Evolutionary conservation across 2,329 filamentous ascomycete species (phyloP).

Genomic region (Nemania diffusa): DNA sequence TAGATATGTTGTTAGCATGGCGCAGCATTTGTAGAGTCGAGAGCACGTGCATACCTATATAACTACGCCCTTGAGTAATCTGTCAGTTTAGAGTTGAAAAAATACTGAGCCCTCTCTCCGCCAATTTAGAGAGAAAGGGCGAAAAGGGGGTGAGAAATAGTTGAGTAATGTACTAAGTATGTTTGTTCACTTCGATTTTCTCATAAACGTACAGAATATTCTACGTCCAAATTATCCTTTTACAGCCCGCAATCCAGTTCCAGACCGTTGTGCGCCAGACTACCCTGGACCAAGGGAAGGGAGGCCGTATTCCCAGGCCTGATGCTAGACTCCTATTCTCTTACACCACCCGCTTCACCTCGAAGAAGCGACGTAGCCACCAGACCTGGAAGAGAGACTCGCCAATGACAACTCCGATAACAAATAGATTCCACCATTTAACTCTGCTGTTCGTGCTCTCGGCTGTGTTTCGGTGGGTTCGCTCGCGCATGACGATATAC

Average conservation of each 20-base stretch:
- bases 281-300: slow-evolving; percentile 38
- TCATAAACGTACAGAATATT: slow-evolving; percentile 40
- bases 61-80: neutral
- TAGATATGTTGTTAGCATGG: slow-evolving; percentile 5
- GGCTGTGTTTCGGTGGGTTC: slow-evolving; percentile 96
- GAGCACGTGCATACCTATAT: neutral
- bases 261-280: slow-evolving; percentile 43
- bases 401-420: slow-evolving; percentile 86
- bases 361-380: slow-evolving; percentile 99
- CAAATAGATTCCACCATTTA: slow-evolving; percentile 99
- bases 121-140: neutral
- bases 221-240: slow-evolving; percentile 28
- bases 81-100: neutral
- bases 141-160: neutral
- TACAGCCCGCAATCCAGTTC: slow-evolving; percentile 37
- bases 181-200: slow-evolving; percentile 37
- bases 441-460: slow-evolving; percentile 97
- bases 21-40: neutral
- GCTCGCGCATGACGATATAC: slow-evolving; percentile 94
- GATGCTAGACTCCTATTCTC: slow-evolving; percentile 31
- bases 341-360: slow-evolving; percentile 78
- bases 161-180: slow-evolving; percentile 6
- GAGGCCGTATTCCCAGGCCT: slow-evolving; percentile 12
- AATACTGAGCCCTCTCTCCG: neutral
- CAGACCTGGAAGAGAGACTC: slow-evolving; percentile 98